Percentiles rank a stretch among this genome's conserved stretches.
phyloP scores from a whole-genome alignment of 2,329 filamentous ascomycete species.

The Apiospora saccharicola region DNA sequence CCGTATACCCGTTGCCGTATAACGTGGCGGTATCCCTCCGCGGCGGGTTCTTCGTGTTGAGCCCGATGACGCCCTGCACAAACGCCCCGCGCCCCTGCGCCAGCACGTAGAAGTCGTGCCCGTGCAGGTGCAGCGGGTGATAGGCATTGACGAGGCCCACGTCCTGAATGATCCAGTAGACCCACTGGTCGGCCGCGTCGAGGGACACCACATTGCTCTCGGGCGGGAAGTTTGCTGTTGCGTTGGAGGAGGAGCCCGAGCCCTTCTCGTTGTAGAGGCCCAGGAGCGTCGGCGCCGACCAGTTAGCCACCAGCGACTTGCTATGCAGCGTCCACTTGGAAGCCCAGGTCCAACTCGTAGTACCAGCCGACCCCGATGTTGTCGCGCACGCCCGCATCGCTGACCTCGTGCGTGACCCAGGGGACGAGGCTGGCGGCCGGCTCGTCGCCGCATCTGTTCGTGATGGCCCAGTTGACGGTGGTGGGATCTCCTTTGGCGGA shows the following conservation, averaged over 20 bases:
- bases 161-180: constrained; percentile 37
- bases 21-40: constrained; percentile 54
- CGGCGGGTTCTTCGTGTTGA: constrained; percentile 50
- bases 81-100: constrained; percentile 30
- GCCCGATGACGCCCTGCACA: constrained; percentile 11
- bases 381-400: not conserved
- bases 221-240: not conserved
- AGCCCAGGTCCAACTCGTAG: constrained; percentile 37
- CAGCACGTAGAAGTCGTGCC: constrained; percentile 47
- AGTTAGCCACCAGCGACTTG: constrained; percentile 52
- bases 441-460: constrained; percentile 44
- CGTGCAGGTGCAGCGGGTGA: constrained; percentile 50
- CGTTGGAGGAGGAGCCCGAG: not conserved
- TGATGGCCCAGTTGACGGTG: constrained; percentile 22
- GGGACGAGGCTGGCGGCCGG: constrained; percentile 40
- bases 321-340: constrained; percentile 55
- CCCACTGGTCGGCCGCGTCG: constrained; percentile 35
- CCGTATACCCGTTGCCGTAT: constrained; percentile 50
- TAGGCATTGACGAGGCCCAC: constrained; percentile 25
- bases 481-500: not conserved
- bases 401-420: constrained; percentile 40
- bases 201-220: constrained; percentile 34
- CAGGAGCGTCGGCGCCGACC: constrained; percentile 45
- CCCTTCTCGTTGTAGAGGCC: constrained; percentile 32
- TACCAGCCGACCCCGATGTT: constrained; percentile 34